Evolutionary conservation across 2,329 filamentous ascomycete species (phyloP).

Genomic region (Ploettnerulaceae sp.): DNA sequence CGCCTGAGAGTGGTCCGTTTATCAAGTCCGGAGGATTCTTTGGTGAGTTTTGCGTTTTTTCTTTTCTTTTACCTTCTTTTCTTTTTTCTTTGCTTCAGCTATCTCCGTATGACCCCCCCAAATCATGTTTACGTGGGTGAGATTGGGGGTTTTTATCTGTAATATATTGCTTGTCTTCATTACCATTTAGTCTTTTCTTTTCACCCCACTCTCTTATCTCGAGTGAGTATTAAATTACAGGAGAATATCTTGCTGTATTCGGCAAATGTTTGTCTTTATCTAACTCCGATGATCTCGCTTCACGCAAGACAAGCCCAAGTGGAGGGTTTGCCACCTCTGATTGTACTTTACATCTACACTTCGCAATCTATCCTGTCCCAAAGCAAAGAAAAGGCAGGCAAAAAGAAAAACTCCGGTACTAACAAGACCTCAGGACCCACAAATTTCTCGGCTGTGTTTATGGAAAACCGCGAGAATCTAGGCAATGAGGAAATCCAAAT

Average conservation of each 20-base stretch:
- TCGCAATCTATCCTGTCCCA: too few relatives aligned
- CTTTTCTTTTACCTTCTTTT: neutral
- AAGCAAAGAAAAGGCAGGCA: too few relatives aligned
- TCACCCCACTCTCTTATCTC: slow-evolving; percentile 1
- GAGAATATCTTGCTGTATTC: neutral
- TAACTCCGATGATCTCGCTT: neutral
- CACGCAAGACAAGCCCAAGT: neutral
- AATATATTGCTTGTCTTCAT: too few relatives aligned
- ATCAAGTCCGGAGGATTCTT: slow-evolving; percentile 19
- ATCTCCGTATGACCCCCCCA: too few relatives aligned
- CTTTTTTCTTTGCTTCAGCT: neutral
- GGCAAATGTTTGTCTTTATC: neutral
- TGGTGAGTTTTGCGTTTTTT: too few relatives aligned
- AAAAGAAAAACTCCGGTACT: too few relatives aligned
- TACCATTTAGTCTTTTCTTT: neutral
- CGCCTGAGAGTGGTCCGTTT: slow-evolving; percentile 19
- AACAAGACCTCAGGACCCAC: slow-evolving; percentile 29
- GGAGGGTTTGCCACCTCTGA: neutral
- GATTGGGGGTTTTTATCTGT: too few relatives aligned
- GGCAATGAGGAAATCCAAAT: slow-evolving; percentile 25
- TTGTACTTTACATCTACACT: too few relatives aligned
- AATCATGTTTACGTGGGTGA: too few relatives aligned
- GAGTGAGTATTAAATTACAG: neutral
- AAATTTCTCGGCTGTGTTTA: slow-evolving; percentile 32
- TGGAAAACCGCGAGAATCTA: slow-evolving; percentile 29